These are phyloP conservation scores for Coffea canephora DNA, from an alignment of 257 asterid species.

Conservation along the genomic window DNA sequence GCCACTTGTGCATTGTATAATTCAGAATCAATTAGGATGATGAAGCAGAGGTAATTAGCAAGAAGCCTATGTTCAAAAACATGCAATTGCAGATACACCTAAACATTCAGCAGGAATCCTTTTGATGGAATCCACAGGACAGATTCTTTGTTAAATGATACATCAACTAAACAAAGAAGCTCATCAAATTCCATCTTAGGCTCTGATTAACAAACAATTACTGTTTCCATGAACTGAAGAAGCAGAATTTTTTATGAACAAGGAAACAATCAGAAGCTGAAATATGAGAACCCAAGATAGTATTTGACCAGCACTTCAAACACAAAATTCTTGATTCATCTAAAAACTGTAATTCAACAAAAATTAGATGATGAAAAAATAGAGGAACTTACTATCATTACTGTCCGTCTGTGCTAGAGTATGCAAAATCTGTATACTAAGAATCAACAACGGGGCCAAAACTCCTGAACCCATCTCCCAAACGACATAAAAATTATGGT, in stretches of 20 bases:
- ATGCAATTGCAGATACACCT: neutral
- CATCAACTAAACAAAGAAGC: neutral
- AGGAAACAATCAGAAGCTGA: neutral
- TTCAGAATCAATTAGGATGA: neutral
- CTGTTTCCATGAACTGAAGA: neutral
- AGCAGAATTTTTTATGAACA: neutral
- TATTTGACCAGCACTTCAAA: neutral
- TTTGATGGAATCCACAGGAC: neutral
- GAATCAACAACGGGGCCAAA: constrained; percentile 31
- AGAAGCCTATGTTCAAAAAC: neutral
- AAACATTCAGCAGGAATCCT: neutral
- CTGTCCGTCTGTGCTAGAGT: constrained; percentile 41
- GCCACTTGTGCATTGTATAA: neutral
- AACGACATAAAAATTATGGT: constrained; percentile 6
- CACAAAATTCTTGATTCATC: neutral
- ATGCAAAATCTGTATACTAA: constrained; percentile 33
- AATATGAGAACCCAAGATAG: neutral
- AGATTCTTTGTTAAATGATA: neutral
- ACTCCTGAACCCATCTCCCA: constrained; percentile 41
- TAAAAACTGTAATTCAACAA: neutral
- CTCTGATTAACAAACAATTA: neutral
- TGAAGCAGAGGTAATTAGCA: neutral
- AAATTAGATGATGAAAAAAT: neutral
- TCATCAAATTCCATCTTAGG: neutral
- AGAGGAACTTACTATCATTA: constrained; percentile 49